Conservation (phyloP, 1,284 basidiomycete species). For the Coriolopsis trogii region DNA sequence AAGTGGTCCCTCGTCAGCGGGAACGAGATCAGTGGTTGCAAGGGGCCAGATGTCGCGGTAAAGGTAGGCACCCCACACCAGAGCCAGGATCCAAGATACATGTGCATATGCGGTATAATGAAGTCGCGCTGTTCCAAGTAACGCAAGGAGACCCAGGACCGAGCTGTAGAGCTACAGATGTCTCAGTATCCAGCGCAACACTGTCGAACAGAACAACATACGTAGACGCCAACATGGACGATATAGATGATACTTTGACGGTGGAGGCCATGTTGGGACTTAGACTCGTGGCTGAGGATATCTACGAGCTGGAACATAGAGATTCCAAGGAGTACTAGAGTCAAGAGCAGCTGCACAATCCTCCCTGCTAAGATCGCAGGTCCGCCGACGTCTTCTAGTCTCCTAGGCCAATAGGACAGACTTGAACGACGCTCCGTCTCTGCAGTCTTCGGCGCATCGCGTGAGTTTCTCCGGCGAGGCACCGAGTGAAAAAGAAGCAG, state of each 20-base stretch:
- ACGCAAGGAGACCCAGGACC: neutral
- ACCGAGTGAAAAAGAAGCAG: neutral
- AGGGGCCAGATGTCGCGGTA: constrained; percentile 56
- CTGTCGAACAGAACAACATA: neutral
- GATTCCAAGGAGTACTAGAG: constrained; percentile 7
- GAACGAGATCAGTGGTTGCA: constrained; percentile 41
- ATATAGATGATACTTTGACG: neutral
- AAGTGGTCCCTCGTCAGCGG: constrained; percentile 43
- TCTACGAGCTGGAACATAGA: neutral
- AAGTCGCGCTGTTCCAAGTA: neutral
- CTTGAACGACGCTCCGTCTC: no score
- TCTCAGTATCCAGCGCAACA: no score
- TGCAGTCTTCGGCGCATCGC: no score
- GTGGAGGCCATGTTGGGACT: neutral
- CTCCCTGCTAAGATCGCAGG: constrained; percentile 28
- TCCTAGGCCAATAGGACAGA: neutral
- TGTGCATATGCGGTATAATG: constrained; percentile 9
- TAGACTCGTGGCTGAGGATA: neutral
- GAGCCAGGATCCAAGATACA: constrained; percentile 12
- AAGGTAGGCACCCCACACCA: constrained; percentile 41
- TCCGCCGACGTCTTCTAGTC: constrained; percentile 16
- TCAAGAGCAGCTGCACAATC: constrained; percentile 23
- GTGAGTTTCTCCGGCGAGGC: no score
- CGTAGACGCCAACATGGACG: constrained; percentile 5
- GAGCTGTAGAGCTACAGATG: constrained; percentile 11